Evolutionary conservation across 169 alveolate species (phyloP), one percentile per base, ranked within the genome.

Genomic region (Cryptosporidium bovis): DNA sequence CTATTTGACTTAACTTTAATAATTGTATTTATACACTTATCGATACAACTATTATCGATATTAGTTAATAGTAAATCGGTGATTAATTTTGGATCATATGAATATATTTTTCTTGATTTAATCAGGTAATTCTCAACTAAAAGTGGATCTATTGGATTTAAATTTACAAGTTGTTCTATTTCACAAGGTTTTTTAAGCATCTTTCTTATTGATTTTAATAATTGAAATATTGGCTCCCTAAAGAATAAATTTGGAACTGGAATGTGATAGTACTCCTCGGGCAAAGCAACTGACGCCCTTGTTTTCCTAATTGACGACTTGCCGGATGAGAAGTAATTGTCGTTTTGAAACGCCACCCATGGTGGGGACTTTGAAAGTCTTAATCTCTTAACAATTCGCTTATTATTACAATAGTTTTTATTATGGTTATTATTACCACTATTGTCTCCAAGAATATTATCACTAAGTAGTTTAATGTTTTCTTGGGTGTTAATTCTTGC

Each of bases 221-320:
- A 40, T 20, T 77, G 69, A n/a, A 53, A 60, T 8, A 77, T 60
- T 34, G 71, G 69, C 29, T 36, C 51, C 56, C 87, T 77, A 44
- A 60, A 44, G 29, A 77, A 77, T 2, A 62, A 46, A 18, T 77
- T 62, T 24, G 87, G 77, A 6, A 60, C 71, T 18, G 87, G 87
- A 56, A 77, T 62, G 20, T 46, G 69, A 48, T 77, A 77, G 36
- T 77, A 77, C 31, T 77, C 77, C 16, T 77, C 87, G 36, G 87
- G 51, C 31, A 77, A 62, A 24, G 87, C 87, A 24, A 77, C 55
- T 8, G 87, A 77, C 18, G 87, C 87, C 40, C 87, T 58, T 20
- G 87, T 77, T 31, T 44, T 62, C 40, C 60, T 77, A 60, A 77
- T 77, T 10, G 87, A 77, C 0, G 87, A 77, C 50, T 77, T 44